A percentile compares a stretch with the other conserved stretches of the same genome.
Evolutionary conservation across 306 rosid species (phyloP).

Genomic region (Vachellia pachyceras): DNA sequence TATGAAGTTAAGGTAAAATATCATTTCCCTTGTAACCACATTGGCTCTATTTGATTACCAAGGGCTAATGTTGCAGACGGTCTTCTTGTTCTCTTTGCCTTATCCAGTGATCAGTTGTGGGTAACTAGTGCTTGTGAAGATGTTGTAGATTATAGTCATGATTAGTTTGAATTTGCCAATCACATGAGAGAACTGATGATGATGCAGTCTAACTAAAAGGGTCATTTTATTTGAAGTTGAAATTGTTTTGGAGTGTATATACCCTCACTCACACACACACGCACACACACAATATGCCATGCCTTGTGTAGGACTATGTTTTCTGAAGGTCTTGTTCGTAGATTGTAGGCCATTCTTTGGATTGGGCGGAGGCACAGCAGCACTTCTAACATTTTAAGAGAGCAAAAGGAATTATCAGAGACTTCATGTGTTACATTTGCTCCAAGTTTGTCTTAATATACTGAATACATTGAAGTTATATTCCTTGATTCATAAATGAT

Average conservation of each 20-base stretch:
- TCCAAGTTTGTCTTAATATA: conserved; percentile 66
- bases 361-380: conserved; percentile 99
- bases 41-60: background rate
- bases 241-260: conserved; percentile 3
- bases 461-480: conserved; percentile 7
- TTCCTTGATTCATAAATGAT: conserved; percentile 2
- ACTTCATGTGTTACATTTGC: conserved; percentile 88
- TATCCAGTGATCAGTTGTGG: conserved; percentile 1
- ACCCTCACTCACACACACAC: no score
- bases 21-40: background rate
- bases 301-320: conserved; percentile 11
- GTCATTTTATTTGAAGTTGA: background rate
- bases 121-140: conserved; percentile 15
- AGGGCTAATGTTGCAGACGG: background rate
- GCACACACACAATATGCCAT: conserved; percentile 13
- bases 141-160: conserved; percentile 1
- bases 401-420: conserved; percentile 77
- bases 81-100: background rate
- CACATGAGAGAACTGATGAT: background rate
- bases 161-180: background rate
- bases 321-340: conserved; percentile 28
- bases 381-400: conserved; percentile 87
- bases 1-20: conserved; percentile 74
- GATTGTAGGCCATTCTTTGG: conserved; percentile 98
- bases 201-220: conserved; percentile 18